Conservation (phyloP, 2,329 filamentous ascomycete genomes). For the Daldinia sp. region DNA sequence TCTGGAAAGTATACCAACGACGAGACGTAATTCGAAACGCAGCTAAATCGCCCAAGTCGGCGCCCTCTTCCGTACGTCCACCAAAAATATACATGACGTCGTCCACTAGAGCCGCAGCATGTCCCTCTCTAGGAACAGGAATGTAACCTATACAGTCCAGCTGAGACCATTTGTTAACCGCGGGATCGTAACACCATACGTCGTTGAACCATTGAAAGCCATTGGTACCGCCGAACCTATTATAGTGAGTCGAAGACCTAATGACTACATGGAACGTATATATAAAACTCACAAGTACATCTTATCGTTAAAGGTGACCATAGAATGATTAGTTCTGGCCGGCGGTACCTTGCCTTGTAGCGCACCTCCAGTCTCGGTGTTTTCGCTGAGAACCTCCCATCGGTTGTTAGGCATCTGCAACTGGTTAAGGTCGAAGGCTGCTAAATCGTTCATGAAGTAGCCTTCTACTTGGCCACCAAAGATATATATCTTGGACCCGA, state of each 20-base stretch:
- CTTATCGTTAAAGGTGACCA: conserved; percentile 91
- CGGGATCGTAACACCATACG: conserved; percentile 94
- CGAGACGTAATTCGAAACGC: conserved; percentile 78
- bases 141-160: conserved; percentile 98
- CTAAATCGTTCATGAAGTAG: conserved; percentile 96
- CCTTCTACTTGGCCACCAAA: conserved; percentile 98
- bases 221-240: conserved; percentile 95
- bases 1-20: conserved; percentile 99
- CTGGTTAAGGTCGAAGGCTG: conserved; percentile 95
- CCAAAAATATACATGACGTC: conserved; percentile 99
- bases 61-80: conserved; percentile 90
- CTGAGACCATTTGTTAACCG: conserved; percentile 82
- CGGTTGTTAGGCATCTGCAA: conserved; percentile 89
- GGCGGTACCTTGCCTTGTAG: conserved; percentile 76
- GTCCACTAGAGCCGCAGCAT: conserved; percentile 90
- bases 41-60: conserved; percentile 90
- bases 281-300: conserved; percentile 79
- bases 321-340: conserved; percentile 91
- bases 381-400: conserved; percentile 91
- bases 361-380: conserved; percentile 69
- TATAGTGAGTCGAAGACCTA: conserved; percentile 27
- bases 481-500: conserved; percentile 96
- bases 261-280: not conserved
- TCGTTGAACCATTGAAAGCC: conserved; percentile 98
- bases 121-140: conserved; percentile 89